phyloP scores from a whole-genome alignment of 257 asterid species.

The Anisodus tanguticus region DNA sequence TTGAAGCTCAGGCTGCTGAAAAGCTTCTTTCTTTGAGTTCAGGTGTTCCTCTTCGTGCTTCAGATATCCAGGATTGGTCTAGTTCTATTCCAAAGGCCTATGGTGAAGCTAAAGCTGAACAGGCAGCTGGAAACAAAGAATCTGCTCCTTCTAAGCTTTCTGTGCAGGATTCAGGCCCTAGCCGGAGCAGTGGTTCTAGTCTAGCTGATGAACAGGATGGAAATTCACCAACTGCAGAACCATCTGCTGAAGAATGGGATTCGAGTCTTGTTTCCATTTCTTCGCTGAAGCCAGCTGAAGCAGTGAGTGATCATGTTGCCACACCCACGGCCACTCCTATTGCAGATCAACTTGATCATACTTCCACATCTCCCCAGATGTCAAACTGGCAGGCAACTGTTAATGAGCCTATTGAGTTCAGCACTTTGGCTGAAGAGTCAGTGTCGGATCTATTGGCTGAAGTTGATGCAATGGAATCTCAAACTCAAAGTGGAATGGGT shows the following conservation, averaged over 20 bases:
- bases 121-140: conserved; percentile 49
- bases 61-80: conserved; percentile 36
- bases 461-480: conserved; percentile 76
- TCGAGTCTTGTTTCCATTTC: conserved; percentile 44
- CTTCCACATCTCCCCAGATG: conserved; percentile 47
- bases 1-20: conserved; percentile 44
- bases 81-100: conserved; percentile 48
- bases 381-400: conserved; percentile 57
- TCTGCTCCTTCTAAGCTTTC: conserved; percentile 47
- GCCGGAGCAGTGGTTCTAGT: conserved; percentile 53
- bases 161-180: conserved; percentile 50
- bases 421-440: conserved; percentile 72
- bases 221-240: conserved; percentile 39
- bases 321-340: conserved; percentile 34
- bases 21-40: conserved; percentile 36
- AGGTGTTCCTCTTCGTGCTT: conserved; percentile 37
- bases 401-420: conserved; percentile 66
- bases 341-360: conserved; percentile 39
- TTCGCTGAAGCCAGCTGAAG: conserved; percentile 51
- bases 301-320: conserved; percentile 40
- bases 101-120: conserved; percentile 46
- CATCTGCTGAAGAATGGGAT: conserved; percentile 61
- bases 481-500: conserved; percentile 53
- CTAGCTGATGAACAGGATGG: conserved; percentile 46
- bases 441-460: conserved; percentile 81